Evolutionary conservation across 1,284 basidiomycete species (phyloP).

Genomic region (Cerioporus squamosus): DNA sequence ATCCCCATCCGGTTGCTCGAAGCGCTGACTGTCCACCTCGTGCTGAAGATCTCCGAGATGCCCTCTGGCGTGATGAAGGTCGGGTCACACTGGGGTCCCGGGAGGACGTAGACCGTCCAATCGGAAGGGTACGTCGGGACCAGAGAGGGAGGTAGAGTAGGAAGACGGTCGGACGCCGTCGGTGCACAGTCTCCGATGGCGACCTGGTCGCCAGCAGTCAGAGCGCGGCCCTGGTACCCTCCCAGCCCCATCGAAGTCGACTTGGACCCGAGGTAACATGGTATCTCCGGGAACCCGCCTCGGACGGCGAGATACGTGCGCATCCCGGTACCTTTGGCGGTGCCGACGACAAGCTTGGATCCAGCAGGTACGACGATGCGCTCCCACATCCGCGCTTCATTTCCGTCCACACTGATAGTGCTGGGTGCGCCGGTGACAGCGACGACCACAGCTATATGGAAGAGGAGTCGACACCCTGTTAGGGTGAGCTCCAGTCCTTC

Average conservation of each 20-base stretch:
- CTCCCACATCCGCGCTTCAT: constrained; percentile 51
- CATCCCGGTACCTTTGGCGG: constrained; percentile 40
- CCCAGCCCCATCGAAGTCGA: constrained; percentile 66
- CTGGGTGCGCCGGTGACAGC: constrained; percentile 61
- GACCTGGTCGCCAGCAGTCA: constrained; percentile 52
- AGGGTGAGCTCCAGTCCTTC: constrained; percentile 63
- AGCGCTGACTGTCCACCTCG: constrained; percentile 55
- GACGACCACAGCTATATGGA: constrained; percentile 54
- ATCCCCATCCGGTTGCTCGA: constrained; percentile 69
- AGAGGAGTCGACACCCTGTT: constrained; percentile 37
- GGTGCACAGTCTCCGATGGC: constrained; percentile 40
- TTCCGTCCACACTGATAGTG: constrained; percentile 47
- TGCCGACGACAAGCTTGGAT: constrained; percentile 47
- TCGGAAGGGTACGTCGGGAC: constrained; percentile 51
- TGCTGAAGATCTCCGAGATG: constrained; percentile 50
- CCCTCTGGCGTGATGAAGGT: constrained; percentile 58
- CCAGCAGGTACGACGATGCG: constrained; percentile 50
- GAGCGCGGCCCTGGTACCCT: constrained; percentile 64
- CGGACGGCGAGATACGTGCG: constrained; percentile 60
- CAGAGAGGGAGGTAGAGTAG: constrained; percentile 30
- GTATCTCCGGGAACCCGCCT: constrained; percentile 66
- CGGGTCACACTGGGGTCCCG: constrained; percentile 68
- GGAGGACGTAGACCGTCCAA: constrained; percentile 59
- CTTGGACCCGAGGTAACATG: constrained; percentile 64
- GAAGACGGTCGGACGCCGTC: not conserved